Percentiles rank a stretch among this genome's conserved stretches.
Evolutionary conservation across 495 filamentous ascomycete genomes (phyloP).

Genomic region (Podospora appendiculata): DNA sequence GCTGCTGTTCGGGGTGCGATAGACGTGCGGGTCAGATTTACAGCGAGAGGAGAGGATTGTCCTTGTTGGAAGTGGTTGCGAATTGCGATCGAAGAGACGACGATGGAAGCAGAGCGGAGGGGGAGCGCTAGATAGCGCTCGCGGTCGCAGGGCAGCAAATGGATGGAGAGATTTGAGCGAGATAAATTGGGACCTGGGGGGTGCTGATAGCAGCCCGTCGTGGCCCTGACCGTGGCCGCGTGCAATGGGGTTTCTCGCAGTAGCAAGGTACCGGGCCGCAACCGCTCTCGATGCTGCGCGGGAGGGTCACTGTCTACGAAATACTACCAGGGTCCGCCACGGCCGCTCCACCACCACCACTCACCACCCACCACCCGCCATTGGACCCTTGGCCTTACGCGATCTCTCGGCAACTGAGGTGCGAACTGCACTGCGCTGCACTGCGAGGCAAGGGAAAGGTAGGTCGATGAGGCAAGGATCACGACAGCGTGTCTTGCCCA

Average conservation of each 20-base stretch:
- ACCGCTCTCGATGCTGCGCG: slow-evolving; percentile 2
- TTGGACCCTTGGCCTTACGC: slow-evolving; percentile 4
- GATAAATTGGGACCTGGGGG: slow-evolving; percentile 21
- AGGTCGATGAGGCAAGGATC: too few relatives aligned
- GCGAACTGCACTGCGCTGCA: too few relatives aligned
- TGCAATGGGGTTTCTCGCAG: slow-evolving; percentile 1
- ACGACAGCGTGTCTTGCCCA: too few relatives aligned
- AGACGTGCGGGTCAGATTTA: too few relatives aligned
- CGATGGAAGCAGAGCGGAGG: not conserved
- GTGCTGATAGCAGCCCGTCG: slow-evolving; percentile 9
- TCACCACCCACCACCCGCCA: too few relatives aligned
- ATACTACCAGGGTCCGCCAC: not conserved
- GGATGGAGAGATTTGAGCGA: slow-evolving; percentile 19
- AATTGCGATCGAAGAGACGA: not conserved
- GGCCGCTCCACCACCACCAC: too few relatives aligned
- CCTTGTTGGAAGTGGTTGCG: not conserved
- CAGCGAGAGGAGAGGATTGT: too few relatives aligned
- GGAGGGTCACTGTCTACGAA: slow-evolving; percentile 17
- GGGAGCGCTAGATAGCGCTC: slow-evolving; percentile 18
- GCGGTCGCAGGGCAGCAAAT: slow-evolving; percentile 4
- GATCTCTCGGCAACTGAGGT: slow-evolving; percentile 8
- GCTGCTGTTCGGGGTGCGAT: too few relatives aligned
- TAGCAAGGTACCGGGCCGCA: slow-evolving; percentile 15
- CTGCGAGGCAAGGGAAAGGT: too few relatives aligned
- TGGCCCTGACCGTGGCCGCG: not conserved